Evolutionary conservation across 139 green algal genomes (phyloP), one percentile per base, ranked within the genome.

Genomic region (Closterium sp.): DNA sequence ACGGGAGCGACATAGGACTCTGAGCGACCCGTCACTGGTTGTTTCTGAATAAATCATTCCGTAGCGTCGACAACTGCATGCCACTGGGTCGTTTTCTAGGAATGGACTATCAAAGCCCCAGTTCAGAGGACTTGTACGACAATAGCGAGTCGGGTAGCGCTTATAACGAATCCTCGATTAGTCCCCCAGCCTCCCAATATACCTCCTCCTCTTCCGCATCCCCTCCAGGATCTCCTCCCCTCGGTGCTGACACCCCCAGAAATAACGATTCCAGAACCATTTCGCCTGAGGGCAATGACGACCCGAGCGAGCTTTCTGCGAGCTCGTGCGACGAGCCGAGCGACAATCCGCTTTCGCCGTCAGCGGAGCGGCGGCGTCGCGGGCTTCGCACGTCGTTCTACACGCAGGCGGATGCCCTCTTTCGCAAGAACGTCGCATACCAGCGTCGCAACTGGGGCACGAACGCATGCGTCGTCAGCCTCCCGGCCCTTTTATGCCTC

Each of bases 371-470:
- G 55, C 55, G 55, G 25, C 55, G 55, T 76, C 55, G 55, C 16
- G 25, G 16, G 55, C 16, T 76, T 76, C 55, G 88, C 21, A 92
- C 34, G 25, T 81, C 91, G 19, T 93, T 93, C 66, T 2, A 31
- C 19, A 64, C 34, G 25, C 91, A 93, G 16, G 91, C 91, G 28
- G 93, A 93, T 34, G 91, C 91, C n/a, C 34, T 93, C 23, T 30
- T 88, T 25, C 91, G 91, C 28, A 93, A 93, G n/a, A 93, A 93
- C 33, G 31, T 93, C 0, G 84, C 64, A n/a, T 91, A 55, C 64
- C 89, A 91, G 89, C 91, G 36, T 16, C 91, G 91, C 23, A 91
- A 93, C 84, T 93, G 91, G 31, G 43, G n/a, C 31, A 93, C 88
- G 21, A 93, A 93, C 32, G 28, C 23, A 31, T 93, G 91, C 66